Base-by-base conservation (phyloP, 768 basidiomycete genomes). In the Boletus tylopilopsis region DNA sequence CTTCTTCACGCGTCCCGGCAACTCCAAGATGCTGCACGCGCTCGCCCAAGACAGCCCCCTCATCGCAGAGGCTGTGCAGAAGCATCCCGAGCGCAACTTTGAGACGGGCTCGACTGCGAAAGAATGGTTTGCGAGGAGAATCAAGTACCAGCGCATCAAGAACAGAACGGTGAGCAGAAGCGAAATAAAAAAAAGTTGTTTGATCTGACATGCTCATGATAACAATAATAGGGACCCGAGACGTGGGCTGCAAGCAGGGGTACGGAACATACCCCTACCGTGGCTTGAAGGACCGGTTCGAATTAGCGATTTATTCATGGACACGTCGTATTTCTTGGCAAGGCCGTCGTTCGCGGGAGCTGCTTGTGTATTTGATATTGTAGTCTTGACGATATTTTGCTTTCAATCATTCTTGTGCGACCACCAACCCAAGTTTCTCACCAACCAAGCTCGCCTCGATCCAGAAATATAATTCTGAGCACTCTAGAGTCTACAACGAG, bases 1-100 rank as follows among this genome's bases (percentile, higher is more conserved):
- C 0, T 87, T 78, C 66, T 86, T 87, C 67, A 80, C 76, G 0
- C 73, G 86, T 19, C 84, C 84, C 0, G 78, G 76, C 7, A 75
- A 84, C 59, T 71, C 72, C 2, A 68, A 75, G 32, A 49, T 73
- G 1, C 75, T 86, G 8, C 74, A 72, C 8, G 76, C 84, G 3
- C 66, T 85, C 6, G 64, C 71, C 0, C 74, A 80, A 24, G 71
- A 77, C 7, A 85, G 83, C 48, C 55, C 69, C 0, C 47, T 77
- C 2, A 76, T 86, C 15, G 76, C 78, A 0, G 71, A 74, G 2
- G 70, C 75, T 6, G 68, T 68, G n/a, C 57, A 50, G 8, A 64
- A 64, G 12, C 58, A 57, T 5, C 66, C 71, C 1, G 76, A 72
- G 16, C 68, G 59, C 71, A 64, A 63, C 47, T 73, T 64, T 44